Evolutionary conservation across 2,329 filamentous ascomycete species (phyloP), one percentile per base, ranked within the genome.

Genomic region (Colletotrichum viniferum): DNA sequence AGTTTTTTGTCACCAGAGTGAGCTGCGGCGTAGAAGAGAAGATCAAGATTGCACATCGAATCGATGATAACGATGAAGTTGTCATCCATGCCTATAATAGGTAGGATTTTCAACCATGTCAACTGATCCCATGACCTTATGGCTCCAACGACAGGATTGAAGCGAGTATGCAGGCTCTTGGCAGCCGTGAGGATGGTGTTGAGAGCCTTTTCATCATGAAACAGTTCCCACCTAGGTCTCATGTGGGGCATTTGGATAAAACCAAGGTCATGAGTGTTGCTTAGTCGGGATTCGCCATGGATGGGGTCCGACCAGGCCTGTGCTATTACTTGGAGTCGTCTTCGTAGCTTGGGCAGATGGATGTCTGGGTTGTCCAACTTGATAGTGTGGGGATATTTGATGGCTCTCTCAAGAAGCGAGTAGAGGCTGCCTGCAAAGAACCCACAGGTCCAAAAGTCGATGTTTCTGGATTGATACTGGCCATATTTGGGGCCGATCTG

Each of bases 261-360:
- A 0, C 88, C 88, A 71, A 91, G 84, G 48, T 90, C 89, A 72
- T 90, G 89, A 0, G 88, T 90, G 70, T 90, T 87, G 4, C 83
- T 89, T 26, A 86, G 85, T 73, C 74, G 80, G 14, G 83, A 79
- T 80, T 86, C 86, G 14, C 65, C 76, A 69, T 86, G 82, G 1
- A 87, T 76, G 2, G 84, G 83, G 43, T 79, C 79, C 13, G 82
- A 69, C 84, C 83, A 86, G 13, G 68, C 72, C n/a, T 76, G 71
- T 65, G 82, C 81, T 14, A 81, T 71, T 38, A 78, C 67, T 21
- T 69, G 38, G 43, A 58, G 77, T 77, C 12, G 69, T 55, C 5
- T 28, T 30, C 24, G 26, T 38, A 71, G 24, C 38, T 38, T n/a
- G 10, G 43, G n/a, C 5, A 63, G 9, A 24, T 32, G 18, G 52